Conservation (phyloP, 306 rosid species). For the Prinsepia uniflora region DNA sequence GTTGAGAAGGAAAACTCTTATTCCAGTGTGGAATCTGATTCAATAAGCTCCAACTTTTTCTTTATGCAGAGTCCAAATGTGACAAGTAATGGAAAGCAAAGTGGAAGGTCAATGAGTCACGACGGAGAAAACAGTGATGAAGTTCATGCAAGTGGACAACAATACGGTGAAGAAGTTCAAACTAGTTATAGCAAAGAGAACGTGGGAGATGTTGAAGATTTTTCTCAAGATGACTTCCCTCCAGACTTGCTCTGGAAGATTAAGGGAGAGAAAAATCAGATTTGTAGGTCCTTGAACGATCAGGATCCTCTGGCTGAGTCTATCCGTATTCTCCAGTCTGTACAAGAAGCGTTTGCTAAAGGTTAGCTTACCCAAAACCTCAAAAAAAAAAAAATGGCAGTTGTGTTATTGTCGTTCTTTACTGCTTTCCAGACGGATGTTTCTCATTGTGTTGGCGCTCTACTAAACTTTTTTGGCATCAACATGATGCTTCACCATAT, state of each 20-base stretch:
- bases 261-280: conserved; percentile 48
- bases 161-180: conserved; percentile 50
- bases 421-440: background rate
- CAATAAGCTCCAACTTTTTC: conserved; percentile 68
- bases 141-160: conserved; percentile 47
- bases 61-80: conserved; percentile 45
- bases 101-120: conserved; percentile 39
- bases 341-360: conserved; percentile 73
- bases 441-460: background rate
- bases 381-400: background rate
- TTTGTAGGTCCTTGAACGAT: conserved; percentile 35
- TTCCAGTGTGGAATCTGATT: conserved; percentile 86
- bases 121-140: conserved; percentile 56
- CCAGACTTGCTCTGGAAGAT: conserved; percentile 45
- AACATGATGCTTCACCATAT: background rate
- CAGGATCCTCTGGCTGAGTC: conserved; percentile 68
- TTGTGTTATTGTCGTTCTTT: background rate
- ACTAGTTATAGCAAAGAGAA: conserved; percentile 46
- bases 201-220: conserved; percentile 46
- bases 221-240: conserved; percentile 43
- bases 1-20: conserved; percentile 67
- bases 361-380: conserved; percentile 43
- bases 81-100: conserved; percentile 58
- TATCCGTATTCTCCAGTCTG: conserved; percentile 59
- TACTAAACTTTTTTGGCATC: background rate